Evolutionary conservation across 176 grass and related monocot species (phyloP), one percentile per base, ranked within the genome.

Genomic region (Oropetium thomaeum): DNA sequence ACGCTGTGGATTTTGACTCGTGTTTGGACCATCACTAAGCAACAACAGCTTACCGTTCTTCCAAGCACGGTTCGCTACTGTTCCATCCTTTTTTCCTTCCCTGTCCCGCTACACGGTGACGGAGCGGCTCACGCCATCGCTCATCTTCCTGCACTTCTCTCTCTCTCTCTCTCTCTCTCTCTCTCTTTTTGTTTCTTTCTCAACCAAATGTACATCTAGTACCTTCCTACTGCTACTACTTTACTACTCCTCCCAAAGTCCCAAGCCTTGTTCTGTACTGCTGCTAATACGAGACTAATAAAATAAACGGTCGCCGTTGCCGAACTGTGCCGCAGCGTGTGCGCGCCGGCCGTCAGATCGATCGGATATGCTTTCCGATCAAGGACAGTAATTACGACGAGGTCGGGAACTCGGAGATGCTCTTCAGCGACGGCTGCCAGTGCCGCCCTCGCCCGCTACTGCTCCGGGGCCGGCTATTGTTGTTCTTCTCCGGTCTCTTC

Each of bases 401-500:
- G 66, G 58, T 41, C 19, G 74, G 62, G 37, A 77, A 53, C 38
- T 88, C 86, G 11, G 69, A 40, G 70, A 88, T 88, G 86, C 86
- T 88, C 70, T 80, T 75, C 57, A 88, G 34, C 64, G 81, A 40
- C 51, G 85, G 85, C 51, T 44, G 85, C 85, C 85, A 87, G 40
- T 82, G 68, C 55, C 70, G 62, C 17, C 75, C 69, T 22, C 75
- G 20, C 26, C n/a, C 72, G 81, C 35, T 13, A 26, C 26, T 15
- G 27, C 63, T 45, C 9, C 75, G 78, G 22, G 48, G 80, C 61
- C 69, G 61, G 43, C n/a, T n/a, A n/a, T n/a, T n/a, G n/a, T n/a
- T n/a, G n/a, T 74, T 74, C 40, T 78, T 73, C 61, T 78, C 85
- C 74, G 47, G n/a, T 17, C 53, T 52, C 80, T 4, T 88, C 53